Conservation (phyloP, 345 rosid genomes). For the Eucalyptus victrix region DNA sequence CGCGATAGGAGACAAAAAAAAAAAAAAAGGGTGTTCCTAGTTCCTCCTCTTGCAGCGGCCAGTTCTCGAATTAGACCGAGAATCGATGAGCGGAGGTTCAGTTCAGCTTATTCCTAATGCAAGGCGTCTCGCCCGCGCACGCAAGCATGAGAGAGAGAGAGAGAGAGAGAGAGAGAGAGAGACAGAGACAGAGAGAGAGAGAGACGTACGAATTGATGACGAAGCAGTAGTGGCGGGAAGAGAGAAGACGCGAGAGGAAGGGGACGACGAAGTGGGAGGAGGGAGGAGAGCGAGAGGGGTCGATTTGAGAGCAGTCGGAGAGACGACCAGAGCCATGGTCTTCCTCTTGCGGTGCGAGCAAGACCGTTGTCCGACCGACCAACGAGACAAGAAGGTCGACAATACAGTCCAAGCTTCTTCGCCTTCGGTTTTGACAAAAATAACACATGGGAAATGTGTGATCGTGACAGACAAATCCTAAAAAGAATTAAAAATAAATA, state of each 20-base stretch:
- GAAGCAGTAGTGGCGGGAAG: neutral
- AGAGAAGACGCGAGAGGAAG: neutral
- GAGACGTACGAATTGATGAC: neutral
- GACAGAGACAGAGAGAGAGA: neutral
- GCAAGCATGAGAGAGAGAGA: neutral
- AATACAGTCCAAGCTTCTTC: neutral
- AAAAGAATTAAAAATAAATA: too few species aligned
- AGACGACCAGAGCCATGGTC: neutral
- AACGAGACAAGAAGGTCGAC: neutral
- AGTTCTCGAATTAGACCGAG: too few species aligned
- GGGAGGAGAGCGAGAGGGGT: neutral
- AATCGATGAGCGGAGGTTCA: neutral
- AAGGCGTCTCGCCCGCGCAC: neutral
- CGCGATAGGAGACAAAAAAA: neutral
- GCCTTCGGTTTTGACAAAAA: neutral
- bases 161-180: neutral
- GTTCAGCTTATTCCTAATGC: neutral
- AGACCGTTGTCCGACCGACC: neutral
- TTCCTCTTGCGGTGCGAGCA: neutral
- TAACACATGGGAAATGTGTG: neutral
- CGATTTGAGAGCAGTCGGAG: neutral
- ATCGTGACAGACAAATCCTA: neutral
- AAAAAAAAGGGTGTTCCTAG: too few species aligned
- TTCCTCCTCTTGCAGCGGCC: too few species aligned
- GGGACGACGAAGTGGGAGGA: neutral